Evolutionary conservation across 345 rosid genomes (phyloP), one percentile per base, ranked within the genome.

Genomic region (Sonneratia caseolaris): DNA sequence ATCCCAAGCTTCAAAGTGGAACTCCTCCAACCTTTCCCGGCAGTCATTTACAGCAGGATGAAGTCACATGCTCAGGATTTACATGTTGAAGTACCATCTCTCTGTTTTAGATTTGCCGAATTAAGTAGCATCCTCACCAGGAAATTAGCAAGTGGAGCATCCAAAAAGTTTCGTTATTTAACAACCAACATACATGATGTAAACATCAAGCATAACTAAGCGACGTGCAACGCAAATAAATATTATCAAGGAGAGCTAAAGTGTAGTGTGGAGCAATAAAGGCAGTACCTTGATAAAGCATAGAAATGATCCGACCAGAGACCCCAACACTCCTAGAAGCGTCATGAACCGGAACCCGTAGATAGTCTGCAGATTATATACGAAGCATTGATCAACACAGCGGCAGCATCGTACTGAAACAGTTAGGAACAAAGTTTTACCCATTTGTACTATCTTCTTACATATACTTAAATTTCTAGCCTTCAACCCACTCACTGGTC

Each of bases 301-400:
- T 22, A 88, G 75, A 61, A 93, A 65, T 37, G 97, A 89, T 42
- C 98, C 98, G 0, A 85, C 53, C 75, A 93, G 71, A 71, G 97
- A 91, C 3, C 98, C 97, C 55, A 84, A 73, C 51, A 91, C 92
- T 66, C 86, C 96, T 32, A 91, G 88, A 71, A 90, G 70, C 65
- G 91, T 77, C 88, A 92, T 71, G 83, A 90, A 93, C 68, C 98
- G 82, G 75, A 88, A 89, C 71, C 83, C 18, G 79, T 93, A 91
- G 45, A 91, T 89, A 11, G 66, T 79, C 96, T 93, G 71, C 64
- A 78, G 47, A 68, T 21, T 4, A 55, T 1, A 38, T 9, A 37
- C 7, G 32, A 35, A 40, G 7, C 8, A 42, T 14, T 6, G 14
- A 66, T 38, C 69, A 21, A 2, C 3, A 66, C 22, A 36, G 24